These are phyloP conservation scores for Stenogyne calaminthoides DNA, from an alignment of 305 asterid species.

Conservation along the genomic window DNA sequence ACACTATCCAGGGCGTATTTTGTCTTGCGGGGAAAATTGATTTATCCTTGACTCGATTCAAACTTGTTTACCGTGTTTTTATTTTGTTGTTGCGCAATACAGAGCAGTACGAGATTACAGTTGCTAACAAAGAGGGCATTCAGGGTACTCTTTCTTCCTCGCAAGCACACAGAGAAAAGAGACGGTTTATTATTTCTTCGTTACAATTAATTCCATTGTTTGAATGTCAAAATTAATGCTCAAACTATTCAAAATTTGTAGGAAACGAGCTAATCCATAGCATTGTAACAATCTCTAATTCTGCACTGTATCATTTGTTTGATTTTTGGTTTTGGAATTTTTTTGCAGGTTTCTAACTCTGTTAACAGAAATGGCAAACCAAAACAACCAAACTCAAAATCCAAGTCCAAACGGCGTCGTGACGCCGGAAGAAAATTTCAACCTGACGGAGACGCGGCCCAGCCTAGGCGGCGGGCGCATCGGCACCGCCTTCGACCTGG, in stretches of 20 bases:
- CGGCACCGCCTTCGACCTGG: conserved; percentile 77
- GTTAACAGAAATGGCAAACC: conserved; percentile 35
- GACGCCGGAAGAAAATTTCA: conserved; percentile 52
- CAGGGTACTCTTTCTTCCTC: not conserved
- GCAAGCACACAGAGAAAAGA: not conserved
- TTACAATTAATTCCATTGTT: not conserved
- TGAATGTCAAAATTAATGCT: conserved; percentile 19
- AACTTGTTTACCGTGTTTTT: no score
- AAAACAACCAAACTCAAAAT: conserved; percentile 35
- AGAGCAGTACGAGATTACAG: no score
- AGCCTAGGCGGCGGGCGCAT: conserved; percentile 76
- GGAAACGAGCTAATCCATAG: no score
- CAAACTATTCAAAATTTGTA: conserved; percentile 37
- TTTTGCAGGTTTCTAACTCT: conserved; percentile 8
- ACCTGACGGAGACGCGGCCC: conserved; percentile 77
- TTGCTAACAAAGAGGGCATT: no score
- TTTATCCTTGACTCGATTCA: no score
- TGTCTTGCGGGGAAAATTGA: no score
- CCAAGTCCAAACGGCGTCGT: conserved; percentile 21
- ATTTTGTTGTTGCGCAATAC: no score
- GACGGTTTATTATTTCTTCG: conserved; percentile 10
- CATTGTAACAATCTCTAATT: conserved; percentile 2
- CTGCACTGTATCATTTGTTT: not conserved
- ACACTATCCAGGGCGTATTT: no score
- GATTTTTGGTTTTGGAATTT: no score